phyloP scores from a whole-genome alignment of 805 yeast species.

The Soucietia sequanensis region DNA sequence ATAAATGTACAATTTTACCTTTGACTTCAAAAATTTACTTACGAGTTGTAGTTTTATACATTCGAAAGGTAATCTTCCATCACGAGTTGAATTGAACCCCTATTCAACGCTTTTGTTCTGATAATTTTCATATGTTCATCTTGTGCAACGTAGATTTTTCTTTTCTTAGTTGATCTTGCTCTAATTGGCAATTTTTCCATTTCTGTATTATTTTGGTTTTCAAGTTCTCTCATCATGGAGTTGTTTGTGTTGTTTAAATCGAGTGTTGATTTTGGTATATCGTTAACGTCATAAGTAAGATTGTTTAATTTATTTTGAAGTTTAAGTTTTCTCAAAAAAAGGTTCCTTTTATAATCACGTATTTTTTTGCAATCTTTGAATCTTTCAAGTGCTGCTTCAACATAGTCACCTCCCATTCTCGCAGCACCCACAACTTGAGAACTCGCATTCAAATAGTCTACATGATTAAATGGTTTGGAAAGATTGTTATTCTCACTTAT shows the following conservation, averaged over 20 bases:
- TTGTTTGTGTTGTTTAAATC: not conserved
- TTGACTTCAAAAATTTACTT: too few relatives aligned
- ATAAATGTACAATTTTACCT: too few relatives aligned
- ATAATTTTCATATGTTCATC: not conserved
- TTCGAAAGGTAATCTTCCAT: not conserved
- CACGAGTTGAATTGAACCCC: conserved; percentile 1
- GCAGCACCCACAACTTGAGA: not conserved
- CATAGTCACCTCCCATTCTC: too few relatives aligned
- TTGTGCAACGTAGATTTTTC: not conserved
- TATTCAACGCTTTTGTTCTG: conserved; percentile 1
- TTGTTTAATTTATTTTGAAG: conserved; percentile 3
- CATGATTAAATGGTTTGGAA: conserved; percentile 1
- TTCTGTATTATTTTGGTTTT: not conserved
- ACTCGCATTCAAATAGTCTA: conserved; percentile 1
- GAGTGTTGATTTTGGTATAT: not conserved
- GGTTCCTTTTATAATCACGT: not conserved
- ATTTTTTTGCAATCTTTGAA: not conserved
- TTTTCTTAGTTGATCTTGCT: not conserved
- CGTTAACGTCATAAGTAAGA: not conserved
- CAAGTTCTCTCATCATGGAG: not conserved
- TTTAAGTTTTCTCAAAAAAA: conserved; percentile 1
- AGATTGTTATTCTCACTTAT: conserved; percentile 1
- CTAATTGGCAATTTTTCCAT: not conserved
- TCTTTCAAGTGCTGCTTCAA: not conserved
- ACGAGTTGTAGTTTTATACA: not conserved